Evolutionary conservation across 192 early-diverging fungal species (phyloP).

Genomic region (Coemansia sp.): DNA sequence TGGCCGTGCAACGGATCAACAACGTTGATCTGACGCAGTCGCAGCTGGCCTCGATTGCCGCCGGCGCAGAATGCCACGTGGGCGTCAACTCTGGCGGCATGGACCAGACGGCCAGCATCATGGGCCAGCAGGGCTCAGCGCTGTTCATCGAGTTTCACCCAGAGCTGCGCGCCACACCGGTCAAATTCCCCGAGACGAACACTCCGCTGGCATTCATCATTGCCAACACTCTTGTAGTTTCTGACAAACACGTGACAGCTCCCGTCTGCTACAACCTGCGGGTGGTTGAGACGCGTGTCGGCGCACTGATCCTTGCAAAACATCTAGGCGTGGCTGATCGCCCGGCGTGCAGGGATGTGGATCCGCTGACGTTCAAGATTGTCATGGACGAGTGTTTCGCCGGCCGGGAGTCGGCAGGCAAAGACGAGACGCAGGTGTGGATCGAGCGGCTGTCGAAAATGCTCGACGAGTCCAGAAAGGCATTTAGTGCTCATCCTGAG

Average conservation of each 20-base stretch:
- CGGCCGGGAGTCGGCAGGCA: neutral
- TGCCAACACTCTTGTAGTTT: slow-evolving; percentile 80
- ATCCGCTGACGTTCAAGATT: slow-evolving; percentile 54
- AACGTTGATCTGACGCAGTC: slow-evolving; percentile 19
- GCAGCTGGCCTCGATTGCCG: slow-evolving; percentile 64
- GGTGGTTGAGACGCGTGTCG: slow-evolving; percentile 86
- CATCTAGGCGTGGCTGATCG: slow-evolving; percentile 47
- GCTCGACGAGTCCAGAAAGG: slow-evolving; percentile 11
- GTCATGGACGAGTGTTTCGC: slow-evolving; percentile 46
- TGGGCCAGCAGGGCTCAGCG: slow-evolving; percentile 68
- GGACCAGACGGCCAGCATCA: slow-evolving; percentile 93
- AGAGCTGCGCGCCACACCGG: slow-evolving; percentile 58
- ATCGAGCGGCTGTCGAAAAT: slow-evolving; percentile 30
- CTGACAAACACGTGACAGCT: slow-evolving; percentile 85
- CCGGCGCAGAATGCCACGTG: slow-evolving; percentile 73
- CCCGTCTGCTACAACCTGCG: slow-evolving; percentile 90
- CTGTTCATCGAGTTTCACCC: slow-evolving; percentile 86
- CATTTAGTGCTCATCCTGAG: slow-evolving; percentile 20
- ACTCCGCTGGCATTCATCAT: slow-evolving; percentile 75
- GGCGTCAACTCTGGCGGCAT: slow-evolving; percentile 81
- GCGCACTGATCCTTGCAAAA: slow-evolving; percentile 61
- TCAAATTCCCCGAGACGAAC: slow-evolving; percentile 59
- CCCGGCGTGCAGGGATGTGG: slow-evolving; percentile 56
- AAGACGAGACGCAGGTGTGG: slow-evolving; percentile 24
- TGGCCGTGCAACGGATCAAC: slow-evolving; percentile 59